Base-by-base conservation (phyloP, 371 early-diverging fungal species). In the Dichotomocladium elegans region DNA sequence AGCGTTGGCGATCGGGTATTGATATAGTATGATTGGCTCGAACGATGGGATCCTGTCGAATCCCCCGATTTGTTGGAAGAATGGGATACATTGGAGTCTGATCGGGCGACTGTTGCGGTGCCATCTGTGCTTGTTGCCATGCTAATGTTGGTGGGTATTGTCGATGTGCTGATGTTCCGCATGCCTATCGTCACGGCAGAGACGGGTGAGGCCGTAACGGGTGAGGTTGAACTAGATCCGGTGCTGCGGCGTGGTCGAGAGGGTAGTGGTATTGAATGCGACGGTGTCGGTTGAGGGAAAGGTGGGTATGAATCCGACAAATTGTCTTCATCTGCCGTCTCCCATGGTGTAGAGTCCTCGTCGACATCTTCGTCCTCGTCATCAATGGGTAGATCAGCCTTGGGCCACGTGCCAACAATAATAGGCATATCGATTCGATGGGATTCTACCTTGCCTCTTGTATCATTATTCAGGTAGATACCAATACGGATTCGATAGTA, bases 321-420 rank as follows among this genome's bases (percentile, higher is more conserved):
- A 42, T 22, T 28, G 22, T 45, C 22, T 28, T 57, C 61, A 29
- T 47, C 50, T 44, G 17, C 56, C 56, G 15, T 59, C 60, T 30
- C 57, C 48, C 15, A 61, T 10, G 30, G 50, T 47, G 22, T 48
- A 31, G 25, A 30, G 9, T 43, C 53, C 48, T 55, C 37, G 25
- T 22, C 21, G n/a, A 68, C 69, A 3, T 61, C 55, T 14, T 69
- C 75, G 26, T 69, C 67, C 22, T 75, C 75, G 33, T 75, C 75
- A 24, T 74, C 75, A 41, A 75, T 75, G 12, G 75, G 75, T 21
- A 75, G 57, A 17, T 57, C 58, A 0, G 75, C 72, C 29, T 64
- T 66, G 37, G 75, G 75, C 69, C 70, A 75, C 3, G 75, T 75
- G 25, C 75, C 75, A 25, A 75, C 49, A 9, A 67, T 57, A 48